These are phyloP conservation scores for Pichia sp. DNA, from an alignment of 1,139 yeast genomes.

Conservation along the genomic window DNA sequence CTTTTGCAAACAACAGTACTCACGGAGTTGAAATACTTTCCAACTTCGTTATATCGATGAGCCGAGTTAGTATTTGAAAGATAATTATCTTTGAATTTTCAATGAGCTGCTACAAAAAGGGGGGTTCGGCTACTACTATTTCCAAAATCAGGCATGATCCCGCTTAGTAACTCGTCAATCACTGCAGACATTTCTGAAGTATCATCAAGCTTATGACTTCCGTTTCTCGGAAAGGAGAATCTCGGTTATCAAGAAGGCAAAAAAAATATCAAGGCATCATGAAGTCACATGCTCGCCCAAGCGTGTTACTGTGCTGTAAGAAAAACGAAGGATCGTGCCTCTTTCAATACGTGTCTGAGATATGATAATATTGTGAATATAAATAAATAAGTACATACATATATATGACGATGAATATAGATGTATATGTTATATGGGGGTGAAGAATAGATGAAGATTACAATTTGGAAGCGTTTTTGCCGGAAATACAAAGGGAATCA, in stretches of 20 bases:
- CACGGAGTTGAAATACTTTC: neutral
- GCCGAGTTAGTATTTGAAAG: slow-evolving; percentile 9
- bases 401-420: neutral
- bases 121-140: neutral
- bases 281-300: slow-evolving; percentile 1
- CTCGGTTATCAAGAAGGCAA: neutral
- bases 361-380: neutral
- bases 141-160: neutral
- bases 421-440: neutral
- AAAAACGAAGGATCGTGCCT: no score
- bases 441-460: neutral
- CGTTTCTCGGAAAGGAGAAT: neutral
- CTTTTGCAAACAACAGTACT: neutral
- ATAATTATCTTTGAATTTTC: neutral
- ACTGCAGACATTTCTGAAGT: neutral
- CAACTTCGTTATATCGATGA: slow-evolving; percentile 1
- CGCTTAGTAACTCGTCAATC: neutral
- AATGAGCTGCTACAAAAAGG: neutral
- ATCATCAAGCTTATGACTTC: neutral
- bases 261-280: neutral
- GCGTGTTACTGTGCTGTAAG: neutral
- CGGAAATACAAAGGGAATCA: neutral
- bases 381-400: neutral
- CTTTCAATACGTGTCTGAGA: neutral
- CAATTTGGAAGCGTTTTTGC: neutral